Evolutionary conservation across 1,284 basidiomycete species (phyloP), one percentile per base, ranked within the genome.

Genomic region (Taiwanofungus camphoratus): DNA sequence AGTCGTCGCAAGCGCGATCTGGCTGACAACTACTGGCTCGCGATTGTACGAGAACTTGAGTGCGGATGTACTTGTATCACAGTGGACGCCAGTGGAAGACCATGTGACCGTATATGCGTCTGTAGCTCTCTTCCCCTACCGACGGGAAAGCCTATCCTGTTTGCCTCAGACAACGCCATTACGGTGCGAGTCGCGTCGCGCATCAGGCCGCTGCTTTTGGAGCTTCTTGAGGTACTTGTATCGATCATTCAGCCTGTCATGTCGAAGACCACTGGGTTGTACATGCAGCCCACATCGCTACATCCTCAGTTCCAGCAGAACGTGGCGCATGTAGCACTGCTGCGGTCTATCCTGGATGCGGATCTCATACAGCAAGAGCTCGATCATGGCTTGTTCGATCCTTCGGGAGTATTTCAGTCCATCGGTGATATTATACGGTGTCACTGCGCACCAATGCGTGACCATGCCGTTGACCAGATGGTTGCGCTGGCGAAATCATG

Each of bases 371-470:
- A 83, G 53, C 85, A 90, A 61, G 86, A 93, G 66, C 74, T 92
- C 50, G 74, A 73, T 38, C 84, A 86, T 49, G 75, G 77, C 30
- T 68, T 87, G n/a, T 87, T 92, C 57, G 87, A 93, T 62, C 83
- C 88, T 30, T 74, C 80, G 9, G 79, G 79, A n/a, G 72, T 95
- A 33, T 91, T 95, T 64, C 64, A 73, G 35, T 79, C 82, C 44
- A 82, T 95, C 51, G 92, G 88, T 13, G 71, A 78, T 48, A 85
- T 88, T 12, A 76, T 96, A 53, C 92, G 93, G 65, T 80, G 82
- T 33, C 92, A 96, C 59, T 95, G 93, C 52, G 92, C 93, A 3
- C 92, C 92, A 8, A 93, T 94, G 80, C 76, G 92, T 27, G 92
- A 96, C 65, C 74, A 73, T 9, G 77, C 82, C 42, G 84, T 96